A percentile compares a stretch with the other conserved stretches of the same genome.
These are phyloP conservation scores for Ogataea nonfermentans DNA, from an alignment of 805 yeast genomes.

Conservation along the genomic window DNA sequence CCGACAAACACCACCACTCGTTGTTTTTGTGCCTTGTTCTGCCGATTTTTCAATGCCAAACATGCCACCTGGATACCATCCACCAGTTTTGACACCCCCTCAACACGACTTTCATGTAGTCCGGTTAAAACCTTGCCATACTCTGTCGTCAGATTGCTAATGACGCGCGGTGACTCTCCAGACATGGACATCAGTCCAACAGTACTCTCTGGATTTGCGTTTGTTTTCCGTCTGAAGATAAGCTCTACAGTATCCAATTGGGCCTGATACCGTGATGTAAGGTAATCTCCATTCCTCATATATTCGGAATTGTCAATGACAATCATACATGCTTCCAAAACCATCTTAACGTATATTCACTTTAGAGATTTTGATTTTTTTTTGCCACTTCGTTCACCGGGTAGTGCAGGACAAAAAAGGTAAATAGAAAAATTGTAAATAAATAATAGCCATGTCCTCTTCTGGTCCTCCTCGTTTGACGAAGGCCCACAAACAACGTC, in stretches of 20 bases:
- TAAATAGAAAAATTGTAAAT: conserved; percentile 2
- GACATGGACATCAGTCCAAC: conserved; percentile 90
- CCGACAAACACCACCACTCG: conserved; percentile 89
- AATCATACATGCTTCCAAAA: conserved; percentile 92
- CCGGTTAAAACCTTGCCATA: conserved; percentile 84
- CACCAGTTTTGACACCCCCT: conserved; percentile 64
- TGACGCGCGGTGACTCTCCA: conserved; percentile 82
- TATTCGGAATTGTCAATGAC: conserved; percentile 94
- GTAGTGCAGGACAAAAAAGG: conserved; percentile 11
- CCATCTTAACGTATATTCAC: conserved; percentile 52
- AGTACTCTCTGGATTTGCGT: conserved; percentile 89
- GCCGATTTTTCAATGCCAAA: conserved; percentile 92
- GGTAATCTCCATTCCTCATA: conserved; percentile 93
- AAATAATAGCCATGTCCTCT: conserved; percentile 4
- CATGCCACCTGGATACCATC: conserved; percentile 93
- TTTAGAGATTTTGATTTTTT: conserved; percentile 5
- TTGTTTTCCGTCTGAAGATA: conserved; percentile 81
- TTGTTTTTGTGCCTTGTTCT: conserved; percentile 88
- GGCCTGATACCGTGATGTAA: conserved; percentile 85
- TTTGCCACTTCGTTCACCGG: conserved; percentile 18
- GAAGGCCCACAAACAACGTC: conserved; percentile 36
- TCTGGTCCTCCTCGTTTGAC: conserved; percentile 24
- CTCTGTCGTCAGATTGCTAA: conserved; percentile 83
- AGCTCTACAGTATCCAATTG: conserved; percentile 87
- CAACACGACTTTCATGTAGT: conserved; percentile 71